A percentile compares a stretch with the other conserved stretches of the same genome.
Conservation (phyloP, 129 eudicot species). For the Scalesia atractyloides region DNA sequence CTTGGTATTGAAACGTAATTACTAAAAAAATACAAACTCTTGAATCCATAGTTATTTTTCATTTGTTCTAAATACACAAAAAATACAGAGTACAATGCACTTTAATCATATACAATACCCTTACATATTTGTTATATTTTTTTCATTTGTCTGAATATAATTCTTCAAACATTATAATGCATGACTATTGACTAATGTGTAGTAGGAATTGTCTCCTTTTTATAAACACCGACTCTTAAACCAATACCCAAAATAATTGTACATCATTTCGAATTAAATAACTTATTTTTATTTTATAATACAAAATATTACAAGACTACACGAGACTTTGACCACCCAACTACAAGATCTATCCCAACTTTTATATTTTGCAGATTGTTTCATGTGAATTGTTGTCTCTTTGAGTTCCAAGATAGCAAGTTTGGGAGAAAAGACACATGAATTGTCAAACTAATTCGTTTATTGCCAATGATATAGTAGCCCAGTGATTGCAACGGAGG, state of each 20-base stretch:
- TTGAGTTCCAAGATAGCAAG: constrained; percentile 1
- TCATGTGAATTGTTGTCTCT: constrained; percentile 1
- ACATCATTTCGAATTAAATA: background rate
- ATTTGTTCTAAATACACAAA: too few species aligned
- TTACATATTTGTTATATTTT: too few species aligned
- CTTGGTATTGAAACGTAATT: too few species aligned
- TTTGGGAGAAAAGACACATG: background rate
- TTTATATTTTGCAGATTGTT: background rate
- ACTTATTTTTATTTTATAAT: background rate
- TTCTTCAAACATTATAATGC: too few species aligned
- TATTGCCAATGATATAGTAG: too few species aligned
- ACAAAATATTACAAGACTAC: background rate
- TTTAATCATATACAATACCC: too few species aligned
- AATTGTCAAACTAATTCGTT: background rate
- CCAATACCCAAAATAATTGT: background rate
- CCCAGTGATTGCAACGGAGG: too few species aligned
- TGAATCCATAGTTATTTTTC: too few species aligned
- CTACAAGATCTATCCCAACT: constrained; percentile 3
- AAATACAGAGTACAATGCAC: too few species aligned
- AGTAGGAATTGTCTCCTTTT: background rate
- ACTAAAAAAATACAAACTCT: too few species aligned
- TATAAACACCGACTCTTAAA: background rate
- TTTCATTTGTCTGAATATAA: too few species aligned
- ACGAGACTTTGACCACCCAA: background rate
- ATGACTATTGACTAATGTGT: background rate